Conservation (phyloP, 2,329 filamentous ascomycete species). For the Aspergillus sergii region DNA sequence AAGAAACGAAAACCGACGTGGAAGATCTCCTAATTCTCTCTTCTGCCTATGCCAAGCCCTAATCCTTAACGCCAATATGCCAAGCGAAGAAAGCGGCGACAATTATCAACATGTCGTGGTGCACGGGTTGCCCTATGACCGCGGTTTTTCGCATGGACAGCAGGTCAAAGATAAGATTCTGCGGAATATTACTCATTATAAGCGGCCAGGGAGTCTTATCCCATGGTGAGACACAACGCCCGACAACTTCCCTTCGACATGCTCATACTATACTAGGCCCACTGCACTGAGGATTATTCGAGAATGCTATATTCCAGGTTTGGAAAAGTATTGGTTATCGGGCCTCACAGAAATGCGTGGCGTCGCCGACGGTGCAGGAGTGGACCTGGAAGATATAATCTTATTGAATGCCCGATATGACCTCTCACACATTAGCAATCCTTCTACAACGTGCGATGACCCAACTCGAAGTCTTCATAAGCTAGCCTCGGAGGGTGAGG, state of each 20-base stretch:
- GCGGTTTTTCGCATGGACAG: background rate
- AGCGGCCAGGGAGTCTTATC: background rate
- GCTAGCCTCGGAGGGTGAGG: background rate
- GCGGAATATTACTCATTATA: background rate
- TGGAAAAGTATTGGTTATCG: background rate
- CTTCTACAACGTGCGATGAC: background rate
- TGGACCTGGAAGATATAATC: background rate
- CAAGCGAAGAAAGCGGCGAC: background rate
- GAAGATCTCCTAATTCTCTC: background rate
- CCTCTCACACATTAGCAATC: background rate
- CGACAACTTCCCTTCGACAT: background rate
- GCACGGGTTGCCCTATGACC: background rate
- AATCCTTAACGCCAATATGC: background rate
- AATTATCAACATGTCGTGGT: background rate
- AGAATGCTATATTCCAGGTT: background rate
- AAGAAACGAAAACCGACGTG: background rate
- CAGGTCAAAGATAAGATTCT: background rate
- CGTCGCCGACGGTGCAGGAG: background rate
- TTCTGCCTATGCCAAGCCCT: background rate
- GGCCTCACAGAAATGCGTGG: background rate
- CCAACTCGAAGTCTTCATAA: background rate
- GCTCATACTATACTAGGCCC: background rate
- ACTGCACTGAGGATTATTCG: background rate
- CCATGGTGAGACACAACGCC: background rate
- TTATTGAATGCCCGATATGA: conserved; percentile 1